Conservation (phyloP, 129 eudicot genomes). For the Artemisia annua region DNA sequence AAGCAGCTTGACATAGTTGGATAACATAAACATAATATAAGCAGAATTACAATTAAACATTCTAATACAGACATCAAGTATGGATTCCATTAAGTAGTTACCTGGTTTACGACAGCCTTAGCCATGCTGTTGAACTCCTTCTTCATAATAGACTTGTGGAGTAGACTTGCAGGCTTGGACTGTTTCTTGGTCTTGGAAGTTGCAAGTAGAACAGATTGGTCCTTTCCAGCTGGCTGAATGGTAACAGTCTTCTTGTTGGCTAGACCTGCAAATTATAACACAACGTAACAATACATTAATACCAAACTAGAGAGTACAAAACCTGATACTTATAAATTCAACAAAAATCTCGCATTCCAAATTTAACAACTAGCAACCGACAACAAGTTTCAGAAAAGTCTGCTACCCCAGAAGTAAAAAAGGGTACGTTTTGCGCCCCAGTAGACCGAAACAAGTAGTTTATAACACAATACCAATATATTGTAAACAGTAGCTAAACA, state of each 20-base stretch:
- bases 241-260: too few species aligned
- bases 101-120: slow-evolving; percentile 54
- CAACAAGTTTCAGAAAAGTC: not conserved
- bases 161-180: slow-evolving; percentile 67
- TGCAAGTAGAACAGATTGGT: slow-evolving; percentile 72
- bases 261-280: too few species aligned
- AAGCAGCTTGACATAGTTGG: not conserved
- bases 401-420: not conserved
- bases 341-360: not conserved
- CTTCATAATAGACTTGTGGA: slow-evolving; percentile 86
- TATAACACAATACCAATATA: too few species aligned
- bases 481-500: too few species aligned
- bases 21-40: too few species aligned
- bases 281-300: too few species aligned
- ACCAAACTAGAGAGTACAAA: too few species aligned
- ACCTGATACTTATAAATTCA: too few species aligned
- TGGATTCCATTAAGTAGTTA: not conserved
- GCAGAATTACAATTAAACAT: not conserved
- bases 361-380: not conserved
- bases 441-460: not conserved
- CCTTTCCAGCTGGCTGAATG: too few species aligned
- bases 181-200: slow-evolving; percentile 85
- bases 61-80: too few species aligned
- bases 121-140: slow-evolving; percentile 88
- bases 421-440: not conserved